Percentiles rank a stretch among this genome's conserved stretches.
These are phyloP conservation scores for Penicillium janthinellum DNA, from an alignment of 2,329 filamentous ascomycete genomes.

Conservation along the genomic window DNA sequence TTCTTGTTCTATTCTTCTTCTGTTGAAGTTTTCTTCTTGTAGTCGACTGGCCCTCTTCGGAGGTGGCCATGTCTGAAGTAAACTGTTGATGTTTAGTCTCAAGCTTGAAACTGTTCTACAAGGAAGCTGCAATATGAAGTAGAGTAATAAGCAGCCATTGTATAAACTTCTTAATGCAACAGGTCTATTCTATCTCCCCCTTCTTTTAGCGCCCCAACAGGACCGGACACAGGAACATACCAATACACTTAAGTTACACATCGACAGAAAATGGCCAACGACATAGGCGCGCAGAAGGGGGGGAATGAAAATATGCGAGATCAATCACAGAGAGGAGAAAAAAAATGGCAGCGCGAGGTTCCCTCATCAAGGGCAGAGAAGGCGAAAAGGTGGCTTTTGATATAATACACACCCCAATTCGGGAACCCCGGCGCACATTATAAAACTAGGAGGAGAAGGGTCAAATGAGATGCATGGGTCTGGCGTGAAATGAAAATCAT, in stretches of 20 bases:
- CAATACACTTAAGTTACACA: conserved; percentile 36
- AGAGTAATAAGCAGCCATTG: neutral
- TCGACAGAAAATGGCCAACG: conserved; percentile 14
- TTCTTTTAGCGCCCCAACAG: conserved; percentile 20
- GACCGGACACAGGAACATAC: conserved; percentile 25
- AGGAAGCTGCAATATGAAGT: too few relatives aligned
- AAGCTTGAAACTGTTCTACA: too few relatives aligned
- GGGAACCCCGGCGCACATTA: conserved; percentile 13
- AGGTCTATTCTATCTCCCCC: conserved; percentile 33
- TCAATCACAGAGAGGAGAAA: conserved; percentile 16
- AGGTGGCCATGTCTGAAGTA: too few relatives aligned
- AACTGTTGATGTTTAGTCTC: too few relatives aligned
- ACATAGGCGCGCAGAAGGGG: conserved; percentile 23
- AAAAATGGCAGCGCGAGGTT: conserved; percentile 5
- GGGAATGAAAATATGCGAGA: conserved; percentile 28
- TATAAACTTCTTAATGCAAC: conserved; percentile 20
- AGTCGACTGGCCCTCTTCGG: too few relatives aligned
- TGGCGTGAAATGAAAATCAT: conserved; percentile 19
- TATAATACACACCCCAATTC: conserved; percentile 30
- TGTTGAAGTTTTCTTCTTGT: too few relatives aligned
- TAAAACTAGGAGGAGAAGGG: conserved; percentile 8
- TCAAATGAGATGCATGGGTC: conserved; percentile 12
- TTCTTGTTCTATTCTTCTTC: too few relatives aligned
- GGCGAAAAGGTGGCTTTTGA: conserved; percentile 19
- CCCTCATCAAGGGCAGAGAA: conserved; percentile 14